A percentile compares a stretch with the other conserved stretches of the same genome.
These are phyloP conservation scores for Chrysoporthe puriensis DNA, from an alignment of 2,329 filamentous ascomycete species.

Conservation along the genomic window DNA sequence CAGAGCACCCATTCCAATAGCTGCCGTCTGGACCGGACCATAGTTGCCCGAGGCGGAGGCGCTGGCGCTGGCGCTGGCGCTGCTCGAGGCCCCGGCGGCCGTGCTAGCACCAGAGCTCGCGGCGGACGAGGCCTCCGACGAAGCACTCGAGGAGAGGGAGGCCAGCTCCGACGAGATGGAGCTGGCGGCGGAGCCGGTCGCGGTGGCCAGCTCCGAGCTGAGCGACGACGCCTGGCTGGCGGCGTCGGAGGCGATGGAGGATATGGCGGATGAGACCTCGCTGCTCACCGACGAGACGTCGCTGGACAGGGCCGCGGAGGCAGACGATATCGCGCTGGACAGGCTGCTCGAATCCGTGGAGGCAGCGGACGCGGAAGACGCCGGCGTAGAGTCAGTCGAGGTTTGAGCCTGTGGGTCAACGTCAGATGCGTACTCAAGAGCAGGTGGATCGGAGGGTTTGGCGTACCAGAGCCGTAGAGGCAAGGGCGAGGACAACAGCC, in stretches of 20 bases:
- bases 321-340: background rate
- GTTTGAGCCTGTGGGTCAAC: background rate
- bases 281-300: slow-evolving; percentile 16
- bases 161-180: slow-evolving; percentile 25
- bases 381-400: background rate
- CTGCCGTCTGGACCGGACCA: slow-evolving; percentile 45
- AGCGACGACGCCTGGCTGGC: slow-evolving; percentile 31
- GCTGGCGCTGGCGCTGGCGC: slow-evolving; percentile 8
- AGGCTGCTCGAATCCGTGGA: slow-evolving; percentile 13
- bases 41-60: slow-evolving; percentile 29
- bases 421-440: background rate
- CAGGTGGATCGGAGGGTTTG: no score
- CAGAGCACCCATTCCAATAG: slow-evolving; percentile 50
- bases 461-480: slow-evolving; percentile 32
- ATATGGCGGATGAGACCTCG: slow-evolving; percentile 30
- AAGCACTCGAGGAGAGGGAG: slow-evolving; percentile 23
- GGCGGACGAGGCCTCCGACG: slow-evolving; percentile 26
- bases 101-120: slow-evolving; percentile 27
- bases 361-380: background rate
- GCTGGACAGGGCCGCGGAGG: slow-evolving; percentile 31
- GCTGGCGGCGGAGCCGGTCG: slow-evolving; percentile 31
- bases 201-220: slow-evolving; percentile 36
- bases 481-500: slow-evolving; percentile 39
- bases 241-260: slow-evolving; percentile 32
- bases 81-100: slow-evolving; percentile 28